Conservation (phyloP, 2,329 filamentous ascomycete genomes). For the Pseudogymnoascus sp. region DNA sequence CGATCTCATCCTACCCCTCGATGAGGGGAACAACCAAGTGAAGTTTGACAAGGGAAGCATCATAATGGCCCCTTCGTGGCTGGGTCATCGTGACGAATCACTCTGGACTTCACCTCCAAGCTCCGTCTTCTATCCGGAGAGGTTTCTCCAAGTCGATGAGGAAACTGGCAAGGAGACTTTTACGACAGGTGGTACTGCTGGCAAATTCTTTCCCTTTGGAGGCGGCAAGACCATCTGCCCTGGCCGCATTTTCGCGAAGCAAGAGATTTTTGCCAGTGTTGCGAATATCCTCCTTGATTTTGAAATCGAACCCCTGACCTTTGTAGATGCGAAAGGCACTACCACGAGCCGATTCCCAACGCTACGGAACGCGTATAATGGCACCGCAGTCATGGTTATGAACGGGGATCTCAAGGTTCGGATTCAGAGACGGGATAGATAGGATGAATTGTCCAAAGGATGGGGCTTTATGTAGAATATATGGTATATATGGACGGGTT, state of each 20-base stretch:
- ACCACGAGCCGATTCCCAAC: constrained; percentile 1
- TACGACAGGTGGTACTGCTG: neutral
- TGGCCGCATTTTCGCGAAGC: constrained; percentile 18
- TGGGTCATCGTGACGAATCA: constrained; percentile 22
- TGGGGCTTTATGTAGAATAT: neutral
- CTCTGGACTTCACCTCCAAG: constrained; percentile 6
- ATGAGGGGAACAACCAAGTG: constrained; percentile 12
- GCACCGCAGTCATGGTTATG: constrained; percentile 10
- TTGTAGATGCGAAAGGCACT: constrained; percentile 6
- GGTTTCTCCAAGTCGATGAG: constrained; percentile 8
- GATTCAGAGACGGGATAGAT: constrained; percentile 7
- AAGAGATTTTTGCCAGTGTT: constrained; percentile 13
- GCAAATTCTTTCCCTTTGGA: constrained; percentile 10
- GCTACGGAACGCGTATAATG: constrained; percentile 8
- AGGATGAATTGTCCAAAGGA: neutral
- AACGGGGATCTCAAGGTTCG: constrained; percentile 12
- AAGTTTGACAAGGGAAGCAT: constrained; percentile 11
- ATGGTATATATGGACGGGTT: neutral
- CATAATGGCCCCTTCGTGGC: constrained; percentile 25
- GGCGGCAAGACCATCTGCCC: constrained; percentile 16
- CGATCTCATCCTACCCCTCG: constrained; percentile 17
- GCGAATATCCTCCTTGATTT: constrained; percentile 15
- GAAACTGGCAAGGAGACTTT: constrained; percentile 5
- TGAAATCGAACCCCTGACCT: constrained; percentile 12
- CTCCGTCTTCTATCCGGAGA: constrained; percentile 10